phyloP scores from a whole-genome alignment of 345 rosid genomes.

The Salix exigua region DNA sequence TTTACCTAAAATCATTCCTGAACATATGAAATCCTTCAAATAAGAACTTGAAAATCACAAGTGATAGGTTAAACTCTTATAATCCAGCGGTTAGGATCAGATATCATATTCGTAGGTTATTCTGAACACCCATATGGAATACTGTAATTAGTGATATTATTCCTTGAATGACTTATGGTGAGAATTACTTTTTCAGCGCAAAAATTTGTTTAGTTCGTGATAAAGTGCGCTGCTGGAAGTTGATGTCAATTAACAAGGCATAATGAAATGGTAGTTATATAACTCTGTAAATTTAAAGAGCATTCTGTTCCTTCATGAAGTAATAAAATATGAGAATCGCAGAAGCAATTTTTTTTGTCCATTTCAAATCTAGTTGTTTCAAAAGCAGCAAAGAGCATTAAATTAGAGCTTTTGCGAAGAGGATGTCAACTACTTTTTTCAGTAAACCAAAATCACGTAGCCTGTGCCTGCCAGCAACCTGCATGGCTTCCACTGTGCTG shows the following conservation, averaged over 20 bases:
- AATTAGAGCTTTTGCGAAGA: background rate
- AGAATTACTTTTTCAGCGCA: background rate
- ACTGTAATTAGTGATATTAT: background rate
- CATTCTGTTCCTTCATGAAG: background rate
- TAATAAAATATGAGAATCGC: background rate
- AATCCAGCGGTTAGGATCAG: no score
- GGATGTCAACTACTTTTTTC: background rate
- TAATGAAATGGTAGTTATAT: background rate
- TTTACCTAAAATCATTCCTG: no score
- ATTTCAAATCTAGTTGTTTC: background rate
- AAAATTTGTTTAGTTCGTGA: background rate
- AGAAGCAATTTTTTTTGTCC: background rate
- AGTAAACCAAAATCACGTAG: background rate
- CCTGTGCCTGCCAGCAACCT: background rate
- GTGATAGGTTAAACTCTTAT: no score
- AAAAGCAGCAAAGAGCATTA: background rate
- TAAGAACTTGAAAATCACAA: no score
- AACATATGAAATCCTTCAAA: no score
- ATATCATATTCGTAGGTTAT: no score
- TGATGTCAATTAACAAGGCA: background rate
- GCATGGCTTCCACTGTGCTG: background rate
- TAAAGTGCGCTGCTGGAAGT: background rate
- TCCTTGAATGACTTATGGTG: background rate
- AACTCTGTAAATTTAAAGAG: background rate
- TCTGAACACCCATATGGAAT: background rate